Base-by-base conservation (phyloP, 768 basidiomycete genomes). In the Obba rivulosa region DNA sequence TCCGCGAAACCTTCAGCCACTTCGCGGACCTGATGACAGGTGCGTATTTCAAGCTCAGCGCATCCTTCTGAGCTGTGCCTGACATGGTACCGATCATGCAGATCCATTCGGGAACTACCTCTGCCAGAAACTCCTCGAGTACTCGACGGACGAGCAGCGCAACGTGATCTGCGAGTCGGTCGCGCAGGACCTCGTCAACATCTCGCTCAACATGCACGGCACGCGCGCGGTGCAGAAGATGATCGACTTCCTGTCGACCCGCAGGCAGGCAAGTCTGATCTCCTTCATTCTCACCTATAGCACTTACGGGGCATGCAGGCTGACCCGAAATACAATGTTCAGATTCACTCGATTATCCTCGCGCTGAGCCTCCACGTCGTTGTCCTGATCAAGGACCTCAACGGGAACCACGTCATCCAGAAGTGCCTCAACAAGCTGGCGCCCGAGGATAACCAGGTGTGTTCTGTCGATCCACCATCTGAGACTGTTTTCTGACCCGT, bases 91-190 rank as follows among this genome's bases (percentile, higher is more conserved):
- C 44, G 50, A 49, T 41, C 24, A 3, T 41, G 24, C 47, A 90
- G 94, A 98, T 74, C 95, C 96, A 2, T 98, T 99, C 69, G 96
- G 96, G 49, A 99, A 99, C 69, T 99, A 99, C 65, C 79, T 99
- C 48, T 97, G 95, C 69, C 96, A 99, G 70, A 97, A 97, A 69
- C 77, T 99, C 34, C 73, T 99, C 57, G 96, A 99, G 68, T 95
- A 83, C 67, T 93, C 92, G 13, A 95, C 92, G 13, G 96, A 99
- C 58, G 96, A 99, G 58, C 96, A 99, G 61, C 83, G 95, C 49
- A 94, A 92, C 62, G 76, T 92, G 28, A 95, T 98, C 49, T 96
- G 96, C 71, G 95, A 98, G 65, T 93, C 92, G 21, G 95, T 99
- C 43, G 92, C 94, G 28, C 89, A 93, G 62, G 96, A 99, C 59